A percentile compares a stretch with the other conserved stretches of the same genome.
Conservation (phyloP, 2,329 filamentous ascomycete genomes). For the Talaromyces sp. region DNA sequence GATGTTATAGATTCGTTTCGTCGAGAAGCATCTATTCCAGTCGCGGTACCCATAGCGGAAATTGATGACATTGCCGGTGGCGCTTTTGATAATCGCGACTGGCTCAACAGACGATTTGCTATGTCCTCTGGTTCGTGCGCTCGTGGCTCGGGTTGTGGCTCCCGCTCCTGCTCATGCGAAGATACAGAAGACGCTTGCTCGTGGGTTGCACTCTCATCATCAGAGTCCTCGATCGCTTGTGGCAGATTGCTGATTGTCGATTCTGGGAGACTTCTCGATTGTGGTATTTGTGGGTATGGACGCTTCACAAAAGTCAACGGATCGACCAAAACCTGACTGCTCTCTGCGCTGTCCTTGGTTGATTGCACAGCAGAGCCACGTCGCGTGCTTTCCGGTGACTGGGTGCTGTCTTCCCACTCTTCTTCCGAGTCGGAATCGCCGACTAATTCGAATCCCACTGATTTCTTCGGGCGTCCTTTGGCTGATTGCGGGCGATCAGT, state of each 20-base stretch:
- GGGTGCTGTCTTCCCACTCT: slow-evolving; percentile 47
- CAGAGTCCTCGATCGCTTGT: slow-evolving; percentile 21
- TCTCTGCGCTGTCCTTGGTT: slow-evolving; percentile 33
- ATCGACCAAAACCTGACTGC: slow-evolving; percentile 34
- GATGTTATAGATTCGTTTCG: slow-evolving; percentile 36
- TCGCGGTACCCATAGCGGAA: slow-evolving; percentile 43
- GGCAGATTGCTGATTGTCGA: slow-evolving; percentile 33
- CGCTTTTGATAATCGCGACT: slow-evolving; percentile 42
- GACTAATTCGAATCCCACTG: slow-evolving; percentile 45
- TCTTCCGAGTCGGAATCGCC: slow-evolving; percentile 44
- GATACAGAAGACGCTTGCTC: slow-evolving; percentile 20
- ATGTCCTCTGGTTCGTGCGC: slow-evolving; percentile 35
- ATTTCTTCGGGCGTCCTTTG: slow-evolving; percentile 40
- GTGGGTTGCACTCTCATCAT: slow-evolving; percentile 21
- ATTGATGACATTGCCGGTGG: slow-evolving; percentile 49
- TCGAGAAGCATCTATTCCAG: slow-evolving; percentile 32
- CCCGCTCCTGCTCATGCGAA: slow-evolving; percentile 22
- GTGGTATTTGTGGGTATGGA: slow-evolving; percentile 36
- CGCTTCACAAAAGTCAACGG: slow-evolving; percentile 42
- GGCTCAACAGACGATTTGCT: slow-evolving; percentile 36
- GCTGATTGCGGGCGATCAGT: slow-evolving; percentile 34
- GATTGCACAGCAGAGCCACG: slow-evolving; percentile 42
- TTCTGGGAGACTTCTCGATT: slow-evolving; percentile 39
- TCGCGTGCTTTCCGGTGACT: slow-evolving; percentile 47
- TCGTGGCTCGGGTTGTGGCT: slow-evolving; percentile 22